Base-by-base conservation (phyloP, 1,284 basidiomycete species). In the Lentinus polychrous region DNA sequence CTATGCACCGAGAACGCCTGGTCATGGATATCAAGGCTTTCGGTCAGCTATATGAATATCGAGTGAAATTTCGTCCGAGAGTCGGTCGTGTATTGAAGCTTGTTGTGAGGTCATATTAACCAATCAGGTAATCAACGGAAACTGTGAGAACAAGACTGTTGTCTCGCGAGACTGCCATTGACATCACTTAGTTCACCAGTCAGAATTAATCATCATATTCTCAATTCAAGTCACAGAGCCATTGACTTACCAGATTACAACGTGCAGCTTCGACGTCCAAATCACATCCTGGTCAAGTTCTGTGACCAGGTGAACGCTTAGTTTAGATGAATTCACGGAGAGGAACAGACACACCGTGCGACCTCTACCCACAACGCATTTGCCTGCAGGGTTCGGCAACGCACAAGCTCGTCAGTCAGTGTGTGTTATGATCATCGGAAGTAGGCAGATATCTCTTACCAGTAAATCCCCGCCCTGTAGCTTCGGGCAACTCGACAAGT, bases 51-150 rank as follows among this genome's bases (percentile, higher is more conserved):
- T 37, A 15, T 20, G 4, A 15, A 12, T 10, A 5, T 41, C 10
- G 12, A 12, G 7, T 35, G 15, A n/a, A n/a, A n/a, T 45, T 8
- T n/a, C 27, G 10, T 27, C 10, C 10, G 4, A 27, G 4, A 10
- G n/a, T n/a, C n/a, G n/a, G n/a, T n/a, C n/a, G 31, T n/a, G 44
- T 34, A 8, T 57, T n/a, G n/a, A n/a, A n/a, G n/a, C 71, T 51
- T 53, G 85, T 86, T 23, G 62, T 56, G 2, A 88, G 66, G 54
- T 81, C 70, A 57, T 92, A 91, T 45, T 76, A 73, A 11, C 81
- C 82, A 22, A 94, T 62, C 11, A 90, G 67, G 62, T 93, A 83
- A 61, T 94, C 91, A 0, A 87, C 91, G 3, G 90, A 93, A 1
- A 91, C 85, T 0, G 87, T 85, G 51, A 92, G 65, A 2, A 85